Base-by-base conservation (phyloP, 441 rosid genomes). In the Gossypium schwendimanii region DNA sequence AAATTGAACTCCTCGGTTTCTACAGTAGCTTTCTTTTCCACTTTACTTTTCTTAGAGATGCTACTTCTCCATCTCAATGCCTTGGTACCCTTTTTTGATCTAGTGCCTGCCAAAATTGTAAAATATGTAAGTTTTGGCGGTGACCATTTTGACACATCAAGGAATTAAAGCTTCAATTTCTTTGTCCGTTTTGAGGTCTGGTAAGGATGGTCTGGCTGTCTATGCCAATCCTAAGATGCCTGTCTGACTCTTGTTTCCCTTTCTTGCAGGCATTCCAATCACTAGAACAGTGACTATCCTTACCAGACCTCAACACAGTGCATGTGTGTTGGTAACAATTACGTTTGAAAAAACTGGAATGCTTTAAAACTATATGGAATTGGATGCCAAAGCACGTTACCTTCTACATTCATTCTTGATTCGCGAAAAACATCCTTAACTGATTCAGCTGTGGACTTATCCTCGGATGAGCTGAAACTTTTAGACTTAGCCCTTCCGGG, bases 351-450 rank as follows among this genome's bases (percentile, higher is more conserved):
- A 54, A 54, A 8, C 58, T 17, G 10, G 11, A 53, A 53, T 17
- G 58, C 24, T 53, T 53, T 54, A 20, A 9, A 54, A 21, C 55
- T 50, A 9, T 63, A 18, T 4, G 17, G 53, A 64, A 64, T 64
- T 23, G 28, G 33, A 33, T 36, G 36, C 6, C 10, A 23, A 76
- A 8, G 18, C 3, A 20, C 36, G 41, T 63, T 70, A 83, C 88
- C 88, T 83, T 70, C 61, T 49, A 31, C 17, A 31, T 70, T 74
- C 17, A 76, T 77, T 70, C 77, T 72, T 20, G 86, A 68, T 45
- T 33, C 76, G 12, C 52, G 79, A 75, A 82, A 81, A 68, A 79
- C 73, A 18, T 88, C 85, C 75, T 77, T 63, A 58, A 84, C 68
- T 17, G 88, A 83, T 72, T 84, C 78, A 28, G 80, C 14, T 9